phyloP scores from a whole-genome alignment of 305 asterid genomes.

The Fraxinus nigra region DNA sequence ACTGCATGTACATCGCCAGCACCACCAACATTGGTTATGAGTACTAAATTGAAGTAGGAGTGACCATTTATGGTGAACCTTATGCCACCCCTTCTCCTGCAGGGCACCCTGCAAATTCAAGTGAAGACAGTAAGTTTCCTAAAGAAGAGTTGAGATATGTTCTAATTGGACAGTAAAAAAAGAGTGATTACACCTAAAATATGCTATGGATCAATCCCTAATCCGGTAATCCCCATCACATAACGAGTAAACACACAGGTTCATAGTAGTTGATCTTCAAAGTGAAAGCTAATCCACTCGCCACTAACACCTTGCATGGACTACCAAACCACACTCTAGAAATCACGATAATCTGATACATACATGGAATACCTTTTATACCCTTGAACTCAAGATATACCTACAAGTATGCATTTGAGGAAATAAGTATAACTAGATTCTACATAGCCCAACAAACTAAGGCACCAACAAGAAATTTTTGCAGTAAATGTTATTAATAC shows the following conservation, averaged over 20 bases:
- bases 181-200: background rate
- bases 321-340: too few species aligned
- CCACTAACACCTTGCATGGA: background rate
- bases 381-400: background rate
- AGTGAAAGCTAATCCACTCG: background rate
- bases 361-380: background rate
- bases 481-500: background rate
- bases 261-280: background rate
- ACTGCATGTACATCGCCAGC: conserved; percentile 75
- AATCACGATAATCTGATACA: too few species aligned
- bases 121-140: background rate
- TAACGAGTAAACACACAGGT: background rate
- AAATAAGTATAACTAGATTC: background rate
- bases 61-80: conserved; percentile 84
- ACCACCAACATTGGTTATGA: conserved; percentile 75
- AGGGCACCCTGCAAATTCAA: conserved; percentile 54
- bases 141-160: background rate
- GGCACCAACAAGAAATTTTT: background rate
- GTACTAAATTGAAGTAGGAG: conserved; percentile 69
- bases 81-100: conserved; percentile 68
- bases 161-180: background rate
- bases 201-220: background rate
- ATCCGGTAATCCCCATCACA: background rate
- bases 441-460: background rate
- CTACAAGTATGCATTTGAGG: background rate